Base-by-base conservation (phyloP, 2,329 filamentous ascomycete genomes). In the Colletotrichum plurivorum region DNA sequence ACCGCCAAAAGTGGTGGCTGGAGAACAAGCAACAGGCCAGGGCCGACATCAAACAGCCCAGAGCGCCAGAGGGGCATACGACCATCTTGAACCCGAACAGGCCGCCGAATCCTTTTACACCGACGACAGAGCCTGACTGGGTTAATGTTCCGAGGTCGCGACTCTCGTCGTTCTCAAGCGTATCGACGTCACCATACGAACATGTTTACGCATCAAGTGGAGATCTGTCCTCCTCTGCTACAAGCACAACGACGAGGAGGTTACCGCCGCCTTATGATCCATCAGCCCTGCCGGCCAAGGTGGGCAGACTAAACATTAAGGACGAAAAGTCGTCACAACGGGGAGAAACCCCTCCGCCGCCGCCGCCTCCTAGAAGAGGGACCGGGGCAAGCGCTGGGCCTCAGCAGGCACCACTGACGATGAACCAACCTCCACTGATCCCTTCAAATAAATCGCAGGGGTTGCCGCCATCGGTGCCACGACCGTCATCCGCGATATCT, bases 101-200 rank as follows among this genome's bases (percentile, higher is more conserved):
- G 55, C 89, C 90, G 13, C 89, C 92, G 1, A 98, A 98, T 75
- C 96, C 96, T 0, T 98, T 97, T 78, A 87, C 86, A 1, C 84
- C 87, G 0, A 90, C 88, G 2, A 86, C 91, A 39, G 93, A 97
- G 78, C 89, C 92, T 10, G 95, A 98, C 75, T 98, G 96, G 96
- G 89, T 97, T 49, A 87, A 86, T 4, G 84, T 92, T 6, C 85
- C 89, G 22, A 82, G 88, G 39, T 81, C 87, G 16, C 84, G 86
- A 45, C 78, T 87, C 36, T 87, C 86, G 1, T 83, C 87, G 0
- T 83, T 84, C 70, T 88, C 86, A 2, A 89, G 85, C 75, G 84
- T 90, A 69, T 89, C 88, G 10, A 88, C 84, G 62, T 90, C 87
- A 20, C 87, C 86, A 1, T 90, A 88, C 71, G 88, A 90, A 72